A percentile compares a stretch with the other conserved stretches of the same genome.
Evolutionary conservation across 208 protist species (phyloP).

Genomic region (Acanthamoeba divionensis): DNA sequence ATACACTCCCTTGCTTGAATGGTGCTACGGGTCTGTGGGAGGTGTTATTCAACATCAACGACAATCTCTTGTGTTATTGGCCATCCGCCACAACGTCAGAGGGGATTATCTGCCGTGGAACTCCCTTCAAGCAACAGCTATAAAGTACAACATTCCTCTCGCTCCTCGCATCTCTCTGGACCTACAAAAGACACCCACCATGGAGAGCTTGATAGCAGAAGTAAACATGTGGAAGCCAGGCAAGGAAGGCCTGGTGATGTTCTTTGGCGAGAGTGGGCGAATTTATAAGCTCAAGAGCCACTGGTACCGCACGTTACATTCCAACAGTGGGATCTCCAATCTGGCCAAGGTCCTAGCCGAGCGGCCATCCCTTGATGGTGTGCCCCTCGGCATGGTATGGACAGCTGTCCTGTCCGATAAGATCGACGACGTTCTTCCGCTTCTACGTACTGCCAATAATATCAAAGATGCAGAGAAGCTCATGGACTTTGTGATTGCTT

Average conservation of each 20-base stretch:
- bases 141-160: background rate
- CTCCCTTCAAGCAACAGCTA: background rate
- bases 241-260: background rate
- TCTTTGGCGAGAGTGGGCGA: background rate
- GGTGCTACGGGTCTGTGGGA: background rate
- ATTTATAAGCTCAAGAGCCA: conserved; percentile 50
- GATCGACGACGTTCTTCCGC: background rate
- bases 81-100: conserved; percentile 35
- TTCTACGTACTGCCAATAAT: background rate
- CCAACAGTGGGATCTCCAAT: conserved; percentile 36
- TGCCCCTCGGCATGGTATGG: conserved; percentile 17
- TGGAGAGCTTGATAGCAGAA: background rate
- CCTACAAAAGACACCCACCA: background rate
- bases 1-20: conserved; percentile 26
- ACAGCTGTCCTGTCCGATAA: background rate
- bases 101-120: background rate
- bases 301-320: conserved; percentile 21
- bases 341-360: conserved; percentile 17
- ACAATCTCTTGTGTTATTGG: background rate
- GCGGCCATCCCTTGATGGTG: background rate
- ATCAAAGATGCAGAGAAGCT: background rate
- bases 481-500: background rate
- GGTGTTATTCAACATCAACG: background rate
- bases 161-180: background rate
- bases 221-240: background rate